These are phyloP conservation scores for Salicornia ramosissima DNA, from an alignment of 148 eudicot species.

Conservation along the genomic window DNA sequence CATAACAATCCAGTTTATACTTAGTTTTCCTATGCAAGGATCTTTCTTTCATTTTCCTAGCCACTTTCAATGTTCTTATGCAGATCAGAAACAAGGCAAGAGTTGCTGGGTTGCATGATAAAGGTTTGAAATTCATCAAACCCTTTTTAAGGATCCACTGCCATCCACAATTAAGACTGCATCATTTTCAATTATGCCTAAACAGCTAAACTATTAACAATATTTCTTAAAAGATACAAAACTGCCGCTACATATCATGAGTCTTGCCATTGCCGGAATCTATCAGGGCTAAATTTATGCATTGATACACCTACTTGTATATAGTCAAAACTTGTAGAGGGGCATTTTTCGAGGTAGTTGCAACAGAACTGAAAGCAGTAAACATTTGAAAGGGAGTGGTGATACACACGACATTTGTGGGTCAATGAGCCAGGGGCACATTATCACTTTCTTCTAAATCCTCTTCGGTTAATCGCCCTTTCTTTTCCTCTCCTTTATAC, in stretches of 20 bases:
- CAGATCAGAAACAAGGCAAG: constrained; percentile 63
- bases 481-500: not conserved
- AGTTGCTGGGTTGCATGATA: constrained; percentile 76
- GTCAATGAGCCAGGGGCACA: too few relatives aligned
- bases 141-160: not conserved
- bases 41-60: too few relatives aligned
- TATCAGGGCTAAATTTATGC: not conserved
- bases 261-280: not conserved
- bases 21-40: too few relatives aligned
- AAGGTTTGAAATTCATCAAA: constrained; percentile 40
- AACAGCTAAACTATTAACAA: not conserved
- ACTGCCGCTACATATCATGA: not conserved
- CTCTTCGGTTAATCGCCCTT: not conserved
- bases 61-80: constrained; percentile 16
- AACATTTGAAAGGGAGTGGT: not conserved
- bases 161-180: not conserved
- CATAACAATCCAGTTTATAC: too few relatives aligned
- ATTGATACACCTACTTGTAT: not conserved
- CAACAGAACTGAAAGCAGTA: not conserved
- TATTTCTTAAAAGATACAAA: not conserved
- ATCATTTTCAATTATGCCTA: not conserved
- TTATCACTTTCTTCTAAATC: not conserved
- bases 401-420: too few relatives aligned
- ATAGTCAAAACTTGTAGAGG: not conserved
- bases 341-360: not conserved